Conservation (phyloP, 1,284 basidiomycete species). For the Heterobasidion irregulare region DNA sequence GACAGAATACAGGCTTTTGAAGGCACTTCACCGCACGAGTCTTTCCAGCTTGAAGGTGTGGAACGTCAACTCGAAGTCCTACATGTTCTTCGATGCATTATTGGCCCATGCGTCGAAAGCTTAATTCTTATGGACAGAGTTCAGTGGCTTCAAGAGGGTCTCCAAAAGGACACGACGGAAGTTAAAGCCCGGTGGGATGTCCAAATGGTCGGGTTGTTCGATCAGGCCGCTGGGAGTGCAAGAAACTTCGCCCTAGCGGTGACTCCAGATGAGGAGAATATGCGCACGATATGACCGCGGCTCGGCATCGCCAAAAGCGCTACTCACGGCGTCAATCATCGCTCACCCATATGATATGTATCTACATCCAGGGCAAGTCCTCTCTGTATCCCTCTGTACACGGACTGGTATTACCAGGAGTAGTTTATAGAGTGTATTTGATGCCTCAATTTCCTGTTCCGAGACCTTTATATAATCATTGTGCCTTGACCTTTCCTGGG, state of each 20-base stretch:
- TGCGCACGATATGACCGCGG: no score
- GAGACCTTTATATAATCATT: no score
- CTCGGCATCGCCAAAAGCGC: no score
- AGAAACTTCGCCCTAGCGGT: slow-evolving; percentile 46
- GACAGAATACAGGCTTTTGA: neutral
- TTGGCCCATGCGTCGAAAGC: slow-evolving; percentile 32
- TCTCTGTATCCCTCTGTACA: no score
- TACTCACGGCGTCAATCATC: no score
- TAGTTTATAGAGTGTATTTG: no score
- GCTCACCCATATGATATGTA: no score
- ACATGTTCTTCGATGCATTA: slow-evolving; percentile 29
- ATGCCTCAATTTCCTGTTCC: no score
- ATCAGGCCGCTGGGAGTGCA: slow-evolving; percentile 56
- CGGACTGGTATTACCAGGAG: no score
- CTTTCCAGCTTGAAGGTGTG: slow-evolving; percentile 13
- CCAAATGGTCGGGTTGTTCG: slow-evolving; percentile 55
- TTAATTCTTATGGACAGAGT: slow-evolving; percentile 30
- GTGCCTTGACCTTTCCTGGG: no score
- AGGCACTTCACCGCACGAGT: slow-evolving; percentile 4
- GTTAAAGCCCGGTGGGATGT: slow-evolving; percentile 20
- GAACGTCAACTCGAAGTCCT: slow-evolving; percentile 23
- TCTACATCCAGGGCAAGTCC: no score
- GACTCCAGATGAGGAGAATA: neutral
- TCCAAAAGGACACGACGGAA: slow-evolving; percentile 11
- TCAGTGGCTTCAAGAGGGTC: slow-evolving; percentile 23